These are phyloP conservation scores for Blastocystis sp. DNA, from an alignment of 352 stramenopile genomes.

Conservation along the genomic window DNA sequence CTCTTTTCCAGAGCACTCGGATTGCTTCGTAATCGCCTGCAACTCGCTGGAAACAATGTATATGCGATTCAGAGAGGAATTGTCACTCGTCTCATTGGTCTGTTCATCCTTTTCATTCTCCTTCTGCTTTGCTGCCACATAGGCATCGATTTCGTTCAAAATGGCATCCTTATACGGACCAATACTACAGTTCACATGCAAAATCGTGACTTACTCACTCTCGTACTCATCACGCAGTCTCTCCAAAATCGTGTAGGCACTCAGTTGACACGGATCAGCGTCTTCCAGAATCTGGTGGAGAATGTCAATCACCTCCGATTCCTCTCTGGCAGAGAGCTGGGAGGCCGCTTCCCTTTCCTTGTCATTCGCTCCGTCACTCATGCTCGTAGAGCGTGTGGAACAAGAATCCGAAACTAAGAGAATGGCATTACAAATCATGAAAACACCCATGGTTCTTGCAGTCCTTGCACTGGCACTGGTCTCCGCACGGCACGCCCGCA, in stretches of 20 bases:
- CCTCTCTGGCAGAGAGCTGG: background rate
- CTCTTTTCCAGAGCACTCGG: conserved; percentile 53
- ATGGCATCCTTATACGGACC: conserved; percentile 1
- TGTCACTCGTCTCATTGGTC: background rate
- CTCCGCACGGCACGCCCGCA: conserved; percentile 80
- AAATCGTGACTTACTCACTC: conserved; percentile 3
- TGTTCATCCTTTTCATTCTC: background rate
- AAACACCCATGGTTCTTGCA: conserved; percentile 76
- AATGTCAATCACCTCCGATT: background rate
- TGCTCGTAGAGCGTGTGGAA: background rate
- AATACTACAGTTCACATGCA: conserved; percentile 12
- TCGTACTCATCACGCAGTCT: conserved; percentile 31
- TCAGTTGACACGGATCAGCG: background rate
- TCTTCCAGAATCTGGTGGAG: conserved; percentile 22
- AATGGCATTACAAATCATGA: conserved; percentile 20
- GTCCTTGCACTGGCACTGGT: conserved; percentile 84
- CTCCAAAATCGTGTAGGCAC: conserved; percentile 6
- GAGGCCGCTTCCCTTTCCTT: background rate
- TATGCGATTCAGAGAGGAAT: background rate
- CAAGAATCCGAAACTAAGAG: conserved; percentile 2
- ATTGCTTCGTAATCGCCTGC: background rate
- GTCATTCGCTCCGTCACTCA: background rate
- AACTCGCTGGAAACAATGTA: conserved; percentile 9
- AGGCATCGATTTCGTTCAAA: conserved; percentile 24
- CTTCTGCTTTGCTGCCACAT: background rate